Conservation (phyloP, 495 filamentous ascomycete species). For the Podospora conica region DNA sequence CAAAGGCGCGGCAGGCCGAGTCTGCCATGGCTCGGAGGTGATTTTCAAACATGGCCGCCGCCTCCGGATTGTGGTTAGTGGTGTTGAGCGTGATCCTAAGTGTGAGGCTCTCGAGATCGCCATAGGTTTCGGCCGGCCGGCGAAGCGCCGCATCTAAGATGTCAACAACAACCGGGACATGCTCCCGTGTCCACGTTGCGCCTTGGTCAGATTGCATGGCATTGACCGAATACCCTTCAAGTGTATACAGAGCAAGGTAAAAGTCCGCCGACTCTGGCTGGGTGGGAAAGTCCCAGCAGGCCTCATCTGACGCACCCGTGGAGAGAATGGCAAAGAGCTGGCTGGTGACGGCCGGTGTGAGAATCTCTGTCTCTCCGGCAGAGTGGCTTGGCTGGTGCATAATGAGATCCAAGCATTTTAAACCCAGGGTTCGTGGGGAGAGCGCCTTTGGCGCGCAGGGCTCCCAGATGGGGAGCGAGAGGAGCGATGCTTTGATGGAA, state of each 20-base stretch:
- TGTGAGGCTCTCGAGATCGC: conserved; percentile 35
- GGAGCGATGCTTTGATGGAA: conserved; percentile 44
- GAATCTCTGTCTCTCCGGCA: conserved; percentile 43
- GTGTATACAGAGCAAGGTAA: conserved; percentile 34
- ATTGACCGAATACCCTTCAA: conserved; percentile 40
- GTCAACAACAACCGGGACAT: conserved; percentile 36
- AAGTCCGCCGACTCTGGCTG: conserved; percentile 33
- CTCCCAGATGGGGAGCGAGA: conserved; percentile 51
- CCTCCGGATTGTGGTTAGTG: conserved; percentile 69
- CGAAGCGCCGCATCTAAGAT: conserved; percentile 30
- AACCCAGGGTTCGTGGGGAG: conserved; percentile 56
- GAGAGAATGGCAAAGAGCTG: conserved; percentile 47
- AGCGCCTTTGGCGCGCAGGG: conserved; percentile 44
- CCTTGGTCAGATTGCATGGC: conserved; percentile 31
- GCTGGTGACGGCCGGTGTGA: conserved; percentile 45
- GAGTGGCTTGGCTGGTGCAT: conserved; percentile 47
- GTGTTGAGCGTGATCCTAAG: conserved; percentile 78
- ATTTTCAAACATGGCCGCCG: conserved; percentile 59
- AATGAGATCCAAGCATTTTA: conserved; percentile 60
- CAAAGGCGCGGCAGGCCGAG: conserved; percentile 34
- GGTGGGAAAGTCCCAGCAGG: conserved; percentile 31
- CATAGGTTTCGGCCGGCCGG: conserved; percentile 26
- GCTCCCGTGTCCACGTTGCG: conserved; percentile 33
- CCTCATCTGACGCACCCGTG: conserved; percentile 25
- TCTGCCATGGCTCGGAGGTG: conserved; percentile 51